These are phyloP conservation scores for Cyphellophora europaea DNA, from an alignment of 2,329 filamentous ascomycete species.

Conservation along the genomic window DNA sequence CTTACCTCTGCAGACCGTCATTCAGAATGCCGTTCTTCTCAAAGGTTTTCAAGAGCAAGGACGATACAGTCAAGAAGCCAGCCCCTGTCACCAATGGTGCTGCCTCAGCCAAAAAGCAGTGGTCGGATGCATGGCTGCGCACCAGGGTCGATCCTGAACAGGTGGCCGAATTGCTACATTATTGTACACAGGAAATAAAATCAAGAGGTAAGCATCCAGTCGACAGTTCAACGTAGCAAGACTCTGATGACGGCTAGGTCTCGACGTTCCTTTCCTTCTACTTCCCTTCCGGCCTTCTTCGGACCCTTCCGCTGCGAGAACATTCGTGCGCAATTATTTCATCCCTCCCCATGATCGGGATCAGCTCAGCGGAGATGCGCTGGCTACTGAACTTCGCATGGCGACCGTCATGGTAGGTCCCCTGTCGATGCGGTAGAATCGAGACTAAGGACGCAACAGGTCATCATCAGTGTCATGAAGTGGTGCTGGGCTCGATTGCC, in stretches of 20 bases:
- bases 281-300: slow-evolving; percentile 90
- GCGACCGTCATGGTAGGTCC: slow-evolving; percentile 78
- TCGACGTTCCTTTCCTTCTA: slow-evolving; percentile 85
- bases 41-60: slow-evolving; percentile 63
- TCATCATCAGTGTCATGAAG: slow-evolving; percentile 86
- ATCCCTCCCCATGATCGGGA: slow-evolving; percentile 55
- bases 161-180: slow-evolving; percentile 74
- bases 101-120: slow-evolving; percentile 61
- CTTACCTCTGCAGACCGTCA: too few species aligned
- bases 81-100: slow-evolving; percentile 42
- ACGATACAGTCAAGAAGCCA: slow-evolving; percentile 54
- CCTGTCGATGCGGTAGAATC: slow-evolving; percentile 2
- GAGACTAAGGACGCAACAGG: slow-evolving; percentile 44
- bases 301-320: slow-evolving; percentile 82
- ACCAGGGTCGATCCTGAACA: slow-evolving; percentile 79
- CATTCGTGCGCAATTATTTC: slow-evolving; percentile 90
- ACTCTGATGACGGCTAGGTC: slow-evolving; percentile 55
- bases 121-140: slow-evolving; percentile 81
- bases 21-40: slow-evolving; percentile 48
- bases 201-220: slow-evolving; percentile 70
- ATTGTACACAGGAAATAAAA: slow-evolving; percentile 87
- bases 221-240: slow-evolving; percentile 11
- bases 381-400: slow-evolving; percentile 81
- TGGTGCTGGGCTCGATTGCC: slow-evolving; percentile 96
- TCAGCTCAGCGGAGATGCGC: slow-evolving; percentile 54